Conservation (phyloP, 257 asterid genomes). For the Datura wrightii region DNA sequence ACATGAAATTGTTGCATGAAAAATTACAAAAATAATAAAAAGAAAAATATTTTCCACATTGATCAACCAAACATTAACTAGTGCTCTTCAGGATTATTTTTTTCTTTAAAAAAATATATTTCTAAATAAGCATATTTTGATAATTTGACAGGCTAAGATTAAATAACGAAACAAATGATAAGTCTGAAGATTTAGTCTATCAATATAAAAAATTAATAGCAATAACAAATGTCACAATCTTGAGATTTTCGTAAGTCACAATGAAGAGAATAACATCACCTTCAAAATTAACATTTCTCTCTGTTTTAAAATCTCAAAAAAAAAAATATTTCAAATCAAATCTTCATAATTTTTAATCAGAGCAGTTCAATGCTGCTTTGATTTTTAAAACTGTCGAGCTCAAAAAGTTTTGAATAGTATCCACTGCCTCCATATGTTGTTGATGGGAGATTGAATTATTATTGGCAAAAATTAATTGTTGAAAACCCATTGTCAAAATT, state of each 20-base stretch:
- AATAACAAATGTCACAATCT: neutral
- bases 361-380: constrained; percentile 43
- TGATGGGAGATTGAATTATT: constrained; percentile 42
- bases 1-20: too few relatives aligned
- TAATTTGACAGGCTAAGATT: neutral
- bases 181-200: constrained; percentile 6
- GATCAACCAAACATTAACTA: too few relatives aligned
- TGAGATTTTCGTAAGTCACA: neutral
- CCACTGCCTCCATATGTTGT: constrained; percentile 54
- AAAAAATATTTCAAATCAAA: neutral
- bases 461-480: constrained; percentile 41
- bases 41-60: too few relatives aligned
- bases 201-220: neutral
- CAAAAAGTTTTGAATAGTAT: constrained; percentile 49
- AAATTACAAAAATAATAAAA: too few relatives aligned
- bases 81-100: too few relatives aligned
- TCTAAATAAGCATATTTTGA: too few relatives aligned
- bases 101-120: too few relatives aligned
- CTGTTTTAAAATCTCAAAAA: neutral
- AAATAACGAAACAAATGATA: neutral
- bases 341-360: constrained; percentile 35
- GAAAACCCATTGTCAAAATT: constrained; percentile 61
- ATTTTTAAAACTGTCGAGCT: constrained; percentile 60
- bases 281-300: neutral
- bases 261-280: constrained; percentile 22